Evolutionary conservation across 169 alveolate genomes (phyloP).

Genomic region (Plasmodium yoelii): DNA sequence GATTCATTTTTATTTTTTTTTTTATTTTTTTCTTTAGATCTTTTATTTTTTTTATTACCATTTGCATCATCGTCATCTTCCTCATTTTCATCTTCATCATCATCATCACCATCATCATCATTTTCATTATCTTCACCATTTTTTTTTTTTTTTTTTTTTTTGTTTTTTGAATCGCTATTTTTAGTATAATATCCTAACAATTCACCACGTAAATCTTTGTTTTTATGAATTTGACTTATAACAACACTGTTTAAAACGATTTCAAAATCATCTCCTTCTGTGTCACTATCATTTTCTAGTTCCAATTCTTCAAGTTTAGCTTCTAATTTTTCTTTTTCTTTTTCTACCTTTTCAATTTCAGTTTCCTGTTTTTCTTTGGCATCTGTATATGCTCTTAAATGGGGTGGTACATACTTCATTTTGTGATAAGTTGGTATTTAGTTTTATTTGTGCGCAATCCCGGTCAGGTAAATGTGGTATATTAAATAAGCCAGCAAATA

Average conservation of each 20-base stretch:
- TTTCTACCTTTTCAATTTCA: conserved; percentile 8
- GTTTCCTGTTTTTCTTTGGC: conserved; percentile 43
- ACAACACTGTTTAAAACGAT: conserved; percentile 72
- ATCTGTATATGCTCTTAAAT: conserved; percentile 35
- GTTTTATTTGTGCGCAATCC: neutral
- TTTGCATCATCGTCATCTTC: conserved; percentile 4
- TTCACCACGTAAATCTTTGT: conserved; percentile 73
- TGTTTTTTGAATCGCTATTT: conserved; percentile 23
- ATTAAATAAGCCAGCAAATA: too few relatives aligned
- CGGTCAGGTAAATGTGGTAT: too few relatives aligned
- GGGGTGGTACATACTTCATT: conserved; percentile 76
- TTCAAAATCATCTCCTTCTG: conserved; percentile 73
- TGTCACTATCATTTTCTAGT: conserved; percentile 27
- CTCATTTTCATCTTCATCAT: conserved; percentile 12
- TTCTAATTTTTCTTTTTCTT: conserved; percentile 56
- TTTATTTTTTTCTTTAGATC: conserved; percentile 11
- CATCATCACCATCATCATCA: conserved; percentile 31
- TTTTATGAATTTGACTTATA: conserved; percentile 59
- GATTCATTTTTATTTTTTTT: conserved; percentile 50
- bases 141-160: conserved; percentile 61
- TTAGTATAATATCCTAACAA: conserved; percentile 66
- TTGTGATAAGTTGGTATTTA: neutral
- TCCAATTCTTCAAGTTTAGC: conserved; percentile 23
- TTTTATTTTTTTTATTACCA: neutral
- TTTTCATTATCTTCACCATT: conserved; percentile 10